These are phyloP conservation scores for Aureobasidium pullulans DNA, from an alignment of 2,329 filamentous ascomycete genomes.

Conservation along the genomic window DNA sequence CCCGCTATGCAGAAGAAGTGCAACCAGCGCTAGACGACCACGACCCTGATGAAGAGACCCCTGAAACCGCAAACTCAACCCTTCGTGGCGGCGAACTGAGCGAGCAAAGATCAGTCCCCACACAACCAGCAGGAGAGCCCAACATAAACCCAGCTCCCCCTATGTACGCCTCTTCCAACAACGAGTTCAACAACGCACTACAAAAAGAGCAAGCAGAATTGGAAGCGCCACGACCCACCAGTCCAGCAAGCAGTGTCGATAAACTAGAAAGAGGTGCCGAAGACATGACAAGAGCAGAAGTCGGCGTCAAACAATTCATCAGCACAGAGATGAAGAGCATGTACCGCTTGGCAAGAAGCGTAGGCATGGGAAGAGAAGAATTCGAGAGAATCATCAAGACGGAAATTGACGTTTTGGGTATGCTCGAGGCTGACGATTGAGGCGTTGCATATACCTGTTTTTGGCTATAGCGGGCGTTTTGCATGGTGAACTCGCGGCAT, in stretches of 20 bases:
- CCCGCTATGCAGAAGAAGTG: conserved; percentile 64
- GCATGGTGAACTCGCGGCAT: background rate
- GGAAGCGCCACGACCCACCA: conserved; percentile 50
- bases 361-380: conserved; percentile 66
- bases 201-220: conserved; percentile 29
- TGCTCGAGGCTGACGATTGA: conserved; percentile 55
- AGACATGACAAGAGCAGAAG: conserved; percentile 52
- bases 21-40: conserved; percentile 75
- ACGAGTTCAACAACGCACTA: background rate
- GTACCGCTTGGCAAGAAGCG: conserved; percentile 60
- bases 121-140: background rate
- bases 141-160: conserved; percentile 8
- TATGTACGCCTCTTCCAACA: background rate
- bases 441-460: too few species aligned
- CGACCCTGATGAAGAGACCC: conserved; percentile 64
- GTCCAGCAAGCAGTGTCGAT: conserved; percentile 45
- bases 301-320: conserved; percentile 72
- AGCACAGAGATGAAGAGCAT: conserved; percentile 70
- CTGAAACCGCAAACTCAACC: conserved; percentile 39
- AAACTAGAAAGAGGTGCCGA: conserved; percentile 40
- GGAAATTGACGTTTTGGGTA: conserved; percentile 61
- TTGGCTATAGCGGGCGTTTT: conserved; percentile 6
- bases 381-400: conserved; percentile 65
- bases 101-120: background rate
- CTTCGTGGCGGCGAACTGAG: conserved; percentile 45